Evolutionary conservation across 108 stramenopile genomes (phyloP).

Genomic region (Aurantiochytrium sp.): DNA sequence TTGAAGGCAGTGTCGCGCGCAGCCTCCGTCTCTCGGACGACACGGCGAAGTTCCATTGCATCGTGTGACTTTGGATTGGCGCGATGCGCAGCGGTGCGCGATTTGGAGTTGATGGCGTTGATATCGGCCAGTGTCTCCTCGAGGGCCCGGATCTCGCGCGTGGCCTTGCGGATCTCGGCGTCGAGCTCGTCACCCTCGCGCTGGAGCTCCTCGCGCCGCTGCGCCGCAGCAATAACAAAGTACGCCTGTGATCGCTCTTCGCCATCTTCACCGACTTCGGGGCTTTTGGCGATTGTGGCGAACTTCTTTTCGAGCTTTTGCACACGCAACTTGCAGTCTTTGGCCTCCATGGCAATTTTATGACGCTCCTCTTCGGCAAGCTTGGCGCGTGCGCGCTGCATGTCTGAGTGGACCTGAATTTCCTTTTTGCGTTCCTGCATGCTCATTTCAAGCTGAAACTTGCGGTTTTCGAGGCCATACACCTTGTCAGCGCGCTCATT

Average conservation of each 20-base stretch:
- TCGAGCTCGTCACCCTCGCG: constrained; percentile 70
- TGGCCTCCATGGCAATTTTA: constrained; percentile 58
- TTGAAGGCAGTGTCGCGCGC: constrained; percentile 31
- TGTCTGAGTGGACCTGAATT: constrained; percentile 48
- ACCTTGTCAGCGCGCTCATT: constrained; percentile 56
- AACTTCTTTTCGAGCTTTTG: constrained; percentile 64
- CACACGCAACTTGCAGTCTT: constrained; percentile 45
- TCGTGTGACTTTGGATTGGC: constrained; percentile 42
- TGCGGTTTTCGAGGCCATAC: constrained; percentile 59
- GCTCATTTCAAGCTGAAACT: constrained; percentile 49
- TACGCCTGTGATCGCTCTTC: constrained; percentile 58
- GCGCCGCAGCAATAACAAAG: constrained; percentile 69
- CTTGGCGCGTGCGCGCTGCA: constrained; percentile 55
- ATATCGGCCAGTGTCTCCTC: constrained; percentile 52
- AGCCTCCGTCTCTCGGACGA: constrained; percentile 53
- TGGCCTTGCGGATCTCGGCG: constrained; percentile 51
- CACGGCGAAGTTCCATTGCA: constrained; percentile 60
- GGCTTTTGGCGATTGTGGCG: constrained; percentile 35
- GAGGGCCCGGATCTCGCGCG: constrained; percentile 55
- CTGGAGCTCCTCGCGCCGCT: constrained; percentile 74
- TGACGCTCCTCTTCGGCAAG: constrained; percentile 67
- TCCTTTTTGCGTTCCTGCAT: constrained; percentile 60
- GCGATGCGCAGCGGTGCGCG: constrained; percentile 47
- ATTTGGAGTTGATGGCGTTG: constrained; percentile 48
- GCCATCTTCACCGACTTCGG: constrained; percentile 39